Base-by-base conservation (phyloP, 1,139 yeast genomes). In the Pneumocystis wakefieldiae region DNA sequence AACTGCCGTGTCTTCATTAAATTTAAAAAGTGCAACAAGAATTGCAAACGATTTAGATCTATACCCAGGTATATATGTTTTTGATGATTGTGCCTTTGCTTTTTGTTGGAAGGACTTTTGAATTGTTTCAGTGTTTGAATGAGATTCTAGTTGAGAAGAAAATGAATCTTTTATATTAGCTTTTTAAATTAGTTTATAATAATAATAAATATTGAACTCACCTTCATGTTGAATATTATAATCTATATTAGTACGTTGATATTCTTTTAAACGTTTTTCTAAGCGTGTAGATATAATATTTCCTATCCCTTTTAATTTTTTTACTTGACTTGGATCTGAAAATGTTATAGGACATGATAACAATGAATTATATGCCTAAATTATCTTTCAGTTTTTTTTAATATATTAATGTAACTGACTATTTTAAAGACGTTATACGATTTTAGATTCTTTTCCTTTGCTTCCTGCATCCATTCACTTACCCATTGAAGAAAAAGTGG, bases 11-110 rank as follows among this genome's bases (percentile, higher is more conserved):
- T 90, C 90, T 35, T 71, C 70, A 32, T 78, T 69, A 1, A 73
- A 73, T 59, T 82, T 76, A 62, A 81, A 77, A 15, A 92, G 73
- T 0, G 86, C 86, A 28, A 90, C 68, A 53, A 92, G 70, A 6
- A 92, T 86, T 0, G 95, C 96, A 74, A 87, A 92, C 0, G 90
- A 94, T 0, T 97, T 97, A 0, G 95, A 83, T 57, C 94, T 76
- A 67, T 83, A 83, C 59, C 80, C 78, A 0, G 98, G 98, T 0
- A 91, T 80, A 71, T 88, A 92, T 58, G 74, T 76, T 64, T 78
- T 76, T 63, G 71, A 76, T 10, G 63, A 57, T 17, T 57, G n/a
- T 42, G 63, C 59, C 59, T 62, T 60, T 17, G 61, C 6, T 38
- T 59, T 61, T 62, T 64, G 36, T 55, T 59, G 58, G 53, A 48